phyloP scores from a whole-genome alignment of 2,329 filamentous ascomycete species.

The Pseudocercospora pini-densiflorae region DNA sequence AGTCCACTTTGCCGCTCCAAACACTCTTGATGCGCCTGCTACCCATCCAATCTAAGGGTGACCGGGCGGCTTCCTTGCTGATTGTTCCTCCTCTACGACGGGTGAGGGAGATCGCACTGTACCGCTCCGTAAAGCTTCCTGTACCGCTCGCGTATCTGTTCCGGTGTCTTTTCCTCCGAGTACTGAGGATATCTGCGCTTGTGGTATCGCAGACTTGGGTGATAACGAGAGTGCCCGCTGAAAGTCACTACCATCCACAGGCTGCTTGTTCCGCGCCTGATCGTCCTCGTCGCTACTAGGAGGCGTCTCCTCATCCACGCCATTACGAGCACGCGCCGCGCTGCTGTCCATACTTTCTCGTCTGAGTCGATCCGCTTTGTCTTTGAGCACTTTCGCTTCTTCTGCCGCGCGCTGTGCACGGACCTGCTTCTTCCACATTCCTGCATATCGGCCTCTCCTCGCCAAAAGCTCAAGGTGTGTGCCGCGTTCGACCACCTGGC shows the following conservation, averaged over 20 bases:
- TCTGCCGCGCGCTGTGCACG: slow-evolving; percentile 55
- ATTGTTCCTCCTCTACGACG: slow-evolving; percentile 32
- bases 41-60: slow-evolving; percentile 29
- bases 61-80: slow-evolving; percentile 27
- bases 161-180: slow-evolving; percentile 30
- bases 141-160: slow-evolving; percentile 31
- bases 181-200: slow-evolving; percentile 32
- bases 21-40: slow-evolving; percentile 5
- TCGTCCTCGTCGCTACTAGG: slow-evolving; percentile 45
- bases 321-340: slow-evolving; percentile 35
- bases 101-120: slow-evolving; percentile 36
- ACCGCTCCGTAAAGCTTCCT: slow-evolving; percentile 36
- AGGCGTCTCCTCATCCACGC: slow-evolving; percentile 27
- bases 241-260: slow-evolving; percentile 27
- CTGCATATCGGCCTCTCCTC: slow-evolving; percentile 51
- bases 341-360: slow-evolving; percentile 53
- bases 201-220: slow-evolving; percentile 31
- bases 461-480: slow-evolving; percentile 57
- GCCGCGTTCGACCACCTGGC: slow-evolving; percentile 56
- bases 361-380: slow-evolving; percentile 55
- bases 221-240: slow-evolving; percentile 34
- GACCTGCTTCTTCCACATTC: slow-evolving; percentile 60
- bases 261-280: slow-evolving; percentile 21
- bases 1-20: slow-evolving; percentile 11
- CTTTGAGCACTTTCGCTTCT: slow-evolving; percentile 54